phyloP scores from a whole-genome alignment of 2,329 filamentous ascomycete species.

The Colletotrichum sp. region DNA sequence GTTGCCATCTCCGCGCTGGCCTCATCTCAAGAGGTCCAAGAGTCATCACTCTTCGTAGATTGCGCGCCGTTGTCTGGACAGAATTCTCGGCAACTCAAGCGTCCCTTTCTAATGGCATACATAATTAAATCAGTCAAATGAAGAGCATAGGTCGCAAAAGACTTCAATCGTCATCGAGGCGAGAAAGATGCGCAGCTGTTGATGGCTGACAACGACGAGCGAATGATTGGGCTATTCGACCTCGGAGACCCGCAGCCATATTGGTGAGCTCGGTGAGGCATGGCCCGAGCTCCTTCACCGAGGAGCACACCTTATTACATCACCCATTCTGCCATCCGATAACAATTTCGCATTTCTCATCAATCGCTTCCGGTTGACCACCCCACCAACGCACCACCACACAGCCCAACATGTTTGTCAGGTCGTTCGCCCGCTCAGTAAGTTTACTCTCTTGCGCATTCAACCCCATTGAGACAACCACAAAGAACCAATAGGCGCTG shows the following conservation, averaged over 20 bases:
- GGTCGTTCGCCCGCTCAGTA: constrained; percentile 17
- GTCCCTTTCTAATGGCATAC: fast-evolving
- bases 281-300: constrained; percentile 16
- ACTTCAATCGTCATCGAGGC: neutral
- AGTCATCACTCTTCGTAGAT: neutral
- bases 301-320: constrained; percentile 13
- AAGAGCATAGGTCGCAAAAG: neutral
- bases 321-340: constrained; percentile 14
- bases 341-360: constrained; percentile 15
- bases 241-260: neutral
- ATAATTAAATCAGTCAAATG: neutral
- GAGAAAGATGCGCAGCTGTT: neutral
- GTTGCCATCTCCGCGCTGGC: neutral
- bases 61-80: neutral
- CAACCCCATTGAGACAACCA: fast-evolving
- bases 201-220: neutral
- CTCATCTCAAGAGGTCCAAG: neutral
- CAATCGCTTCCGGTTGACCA: neutral
- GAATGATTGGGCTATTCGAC: neutral
- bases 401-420: constrained; percentile 10
- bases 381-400: neutral
- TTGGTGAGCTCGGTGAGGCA: neutral
- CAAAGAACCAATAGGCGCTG: neutral
- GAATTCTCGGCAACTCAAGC: neutral
- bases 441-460: neutral